Evolutionary conservation across 2,329 filamentous ascomycete genomes (phyloP), one percentile per base, ranked within the genome.

Genomic region (Stylonectria norvegica): DNA sequence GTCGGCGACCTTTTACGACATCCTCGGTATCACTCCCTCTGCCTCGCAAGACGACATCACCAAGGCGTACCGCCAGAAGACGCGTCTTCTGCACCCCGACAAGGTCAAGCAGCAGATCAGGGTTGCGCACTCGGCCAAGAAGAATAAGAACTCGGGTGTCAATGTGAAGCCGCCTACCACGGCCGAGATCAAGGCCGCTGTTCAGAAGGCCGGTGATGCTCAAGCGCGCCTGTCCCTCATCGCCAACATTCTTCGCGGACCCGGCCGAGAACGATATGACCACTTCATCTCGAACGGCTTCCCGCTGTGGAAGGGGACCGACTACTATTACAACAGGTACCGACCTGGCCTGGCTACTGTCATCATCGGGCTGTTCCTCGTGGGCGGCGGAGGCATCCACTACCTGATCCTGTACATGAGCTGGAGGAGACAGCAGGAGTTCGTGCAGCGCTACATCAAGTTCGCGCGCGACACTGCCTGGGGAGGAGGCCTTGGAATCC

Each of bases 301-400:
- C 71, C 93, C 93, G 20, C 81, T 80, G 40, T 98, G 93, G 93
- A 90, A 91, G 71, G 93, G 93, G 43, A 96, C 91, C 31, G 91
- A 93, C 48, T 98, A 98, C 77, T 98, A 97, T 76, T 98, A 98
- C 72, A 83, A 82, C 57, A 83, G 93, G 42, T 96, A 91, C 76
- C 81, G 93, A 15, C 93, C 93, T 2, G 93, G 93, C 7, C 72
- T 97, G 31, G 89, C 88, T 43, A 86, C 86, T 11, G 93, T 95
- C 32, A 66, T 97, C 36, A 46, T 84, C 18, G 90, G 91, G 34
- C 69, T 95, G 28, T 89, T 97, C 65, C 63, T 95, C 48, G 79
- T 88, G 37, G 79, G 86, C 36, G 91, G 90, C 42, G 93, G 93
- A 48, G 86, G 73, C 20, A 83, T 86, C 25, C 93, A 98, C 70